These are phyloP conservation scores for Przewalskia tangutica DNA, from an alignment of 257 asterid genomes.

Conservation along the genomic window DNA sequence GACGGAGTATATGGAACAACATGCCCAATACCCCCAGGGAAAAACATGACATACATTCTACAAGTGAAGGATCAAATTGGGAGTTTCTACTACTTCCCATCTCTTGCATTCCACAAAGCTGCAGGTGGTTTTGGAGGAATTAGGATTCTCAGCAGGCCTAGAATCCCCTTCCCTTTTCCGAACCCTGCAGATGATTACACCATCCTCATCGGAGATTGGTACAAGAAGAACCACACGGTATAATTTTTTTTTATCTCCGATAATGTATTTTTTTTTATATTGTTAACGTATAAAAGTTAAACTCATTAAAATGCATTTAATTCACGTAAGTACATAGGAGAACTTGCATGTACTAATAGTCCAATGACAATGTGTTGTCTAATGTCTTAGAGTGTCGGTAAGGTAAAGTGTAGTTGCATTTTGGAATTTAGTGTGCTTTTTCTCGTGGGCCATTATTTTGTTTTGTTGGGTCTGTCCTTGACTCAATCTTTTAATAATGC, in stretches of 20 bases:
- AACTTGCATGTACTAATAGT: not conserved
- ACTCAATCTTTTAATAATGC: not conserved
- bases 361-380: not conserved
- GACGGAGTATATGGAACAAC: constrained; percentile 93
- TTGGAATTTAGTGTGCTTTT: constrained; percentile 10
- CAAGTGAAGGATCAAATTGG: constrained; percentile 98
- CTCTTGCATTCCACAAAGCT: constrained; percentile 84
- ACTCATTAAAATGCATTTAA: not conserved
- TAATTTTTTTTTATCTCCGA: too few species aligned
- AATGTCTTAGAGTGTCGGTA: constrained; percentile 4
- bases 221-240: constrained; percentile 81
- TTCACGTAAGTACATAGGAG: not conserved
- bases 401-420: not conserved
- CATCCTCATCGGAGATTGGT: constrained; percentile 80
- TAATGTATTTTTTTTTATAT: accelerated
- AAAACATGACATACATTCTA: constrained; percentile 73
- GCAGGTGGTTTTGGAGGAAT: constrained; percentile 92
- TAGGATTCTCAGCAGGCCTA: constrained; percentile 72
- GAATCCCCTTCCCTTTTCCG: constrained; percentile 76
- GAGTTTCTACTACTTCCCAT: constrained; percentile 81
- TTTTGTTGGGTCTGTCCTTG: constrained; percentile 14
- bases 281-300: not conserved
- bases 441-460: constrained; percentile 1
- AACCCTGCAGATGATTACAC: constrained; percentile 62
- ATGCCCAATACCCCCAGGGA: constrained; percentile 91